Evolutionary conservation across 352 stramenopile species (phyloP).

Genomic region (Pythium rishiriense): DNA sequence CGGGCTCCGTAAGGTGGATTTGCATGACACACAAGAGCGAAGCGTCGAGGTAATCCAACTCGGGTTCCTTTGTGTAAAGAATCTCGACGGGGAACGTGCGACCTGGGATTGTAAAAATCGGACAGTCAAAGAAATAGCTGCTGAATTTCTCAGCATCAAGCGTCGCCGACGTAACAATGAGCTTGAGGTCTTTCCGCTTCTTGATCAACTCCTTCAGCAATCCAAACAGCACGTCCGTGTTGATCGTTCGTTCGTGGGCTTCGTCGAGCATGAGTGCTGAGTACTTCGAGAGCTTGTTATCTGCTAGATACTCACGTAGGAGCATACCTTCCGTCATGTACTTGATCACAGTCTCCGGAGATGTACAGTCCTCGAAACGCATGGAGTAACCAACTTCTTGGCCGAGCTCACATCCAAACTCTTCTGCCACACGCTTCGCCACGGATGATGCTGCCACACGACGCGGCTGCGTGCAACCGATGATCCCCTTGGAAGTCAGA

Average conservation of each 20-base stretch:
- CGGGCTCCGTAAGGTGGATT: slow-evolving; percentile 98
- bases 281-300: slow-evolving; percentile 95
- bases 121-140: slow-evolving; percentile 96
- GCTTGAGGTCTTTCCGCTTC: slow-evolving; percentile 86
- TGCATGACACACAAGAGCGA: slow-evolving; percentile 99
- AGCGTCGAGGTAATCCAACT: slow-evolving; percentile 98
- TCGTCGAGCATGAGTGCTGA: slow-evolving; percentile 97
- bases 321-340: slow-evolving; percentile 99
- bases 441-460: slow-evolving; percentile 98
- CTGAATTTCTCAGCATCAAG: slow-evolving; percentile 98
- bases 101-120: slow-evolving; percentile 99
- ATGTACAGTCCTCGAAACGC: slow-evolving; percentile 86
- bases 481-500: slow-evolving; percentile 94
- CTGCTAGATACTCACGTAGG: slow-evolving; percentile 97
- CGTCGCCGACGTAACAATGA: slow-evolving; percentile 94
- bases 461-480: slow-evolving; percentile 98
- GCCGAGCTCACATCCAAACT: slow-evolving; percentile 94
- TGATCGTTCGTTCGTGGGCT: slow-evolving; percentile 97
- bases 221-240: slow-evolving; percentile 99
- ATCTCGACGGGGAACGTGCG: slow-evolving; percentile 98
- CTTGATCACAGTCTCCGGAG: slow-evolving; percentile 97
- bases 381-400: slow-evolving; percentile 94
- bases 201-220: slow-evolving; percentile 88
- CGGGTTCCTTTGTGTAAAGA: slow-evolving; percentile 98
- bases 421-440: slow-evolving; percentile 96